Conservation (phyloP, 2,329 filamentous ascomycete genomes). For the Aspergillus versicolor region DNA sequence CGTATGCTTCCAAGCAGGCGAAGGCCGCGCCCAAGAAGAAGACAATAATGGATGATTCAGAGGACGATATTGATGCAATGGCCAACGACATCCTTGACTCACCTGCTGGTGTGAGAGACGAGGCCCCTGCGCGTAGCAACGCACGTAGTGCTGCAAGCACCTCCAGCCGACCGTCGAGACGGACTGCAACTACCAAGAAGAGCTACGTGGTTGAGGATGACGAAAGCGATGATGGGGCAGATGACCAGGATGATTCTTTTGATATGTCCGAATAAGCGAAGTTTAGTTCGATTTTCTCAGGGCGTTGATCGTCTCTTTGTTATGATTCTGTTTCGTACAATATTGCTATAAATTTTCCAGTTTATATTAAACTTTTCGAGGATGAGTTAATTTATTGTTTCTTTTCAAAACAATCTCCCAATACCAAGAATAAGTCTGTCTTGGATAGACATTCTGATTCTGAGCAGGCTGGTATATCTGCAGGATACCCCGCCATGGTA, state of each 20-base stretch:
- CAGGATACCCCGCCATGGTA: too few relatives aligned
- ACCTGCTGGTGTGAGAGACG: constrained; percentile 34
- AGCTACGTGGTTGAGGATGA: constrained; percentile 43
- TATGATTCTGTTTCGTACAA: background rate
- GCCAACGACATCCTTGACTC: constrained; percentile 49
- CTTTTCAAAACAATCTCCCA: background rate
- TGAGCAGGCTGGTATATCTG: background rate
- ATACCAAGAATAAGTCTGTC: background rate
- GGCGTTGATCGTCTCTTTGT: constrained; percentile 18
- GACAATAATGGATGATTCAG: constrained; percentile 44
- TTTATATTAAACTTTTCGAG: background rate
- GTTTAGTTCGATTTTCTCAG: background rate
- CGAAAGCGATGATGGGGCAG: constrained; percentile 37
- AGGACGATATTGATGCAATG: constrained; percentile 50
- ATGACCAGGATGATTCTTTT: constrained; percentile 42
- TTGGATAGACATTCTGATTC: background rate
- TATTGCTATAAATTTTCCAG: background rate
- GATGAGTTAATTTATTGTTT: background rate
- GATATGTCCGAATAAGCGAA: constrained; percentile 31
- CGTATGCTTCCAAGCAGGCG: constrained; percentile 52
- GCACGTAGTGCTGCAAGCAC: constrained; percentile 29
- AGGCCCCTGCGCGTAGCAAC: constrained; percentile 30
- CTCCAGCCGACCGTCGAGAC: constrained; percentile 38
- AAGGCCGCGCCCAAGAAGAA: constrained; percentile 44
- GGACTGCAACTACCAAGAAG: constrained; percentile 43